Conservation (phyloP, 768 basidiomycete species). For the Suillus luteus region DNA sequence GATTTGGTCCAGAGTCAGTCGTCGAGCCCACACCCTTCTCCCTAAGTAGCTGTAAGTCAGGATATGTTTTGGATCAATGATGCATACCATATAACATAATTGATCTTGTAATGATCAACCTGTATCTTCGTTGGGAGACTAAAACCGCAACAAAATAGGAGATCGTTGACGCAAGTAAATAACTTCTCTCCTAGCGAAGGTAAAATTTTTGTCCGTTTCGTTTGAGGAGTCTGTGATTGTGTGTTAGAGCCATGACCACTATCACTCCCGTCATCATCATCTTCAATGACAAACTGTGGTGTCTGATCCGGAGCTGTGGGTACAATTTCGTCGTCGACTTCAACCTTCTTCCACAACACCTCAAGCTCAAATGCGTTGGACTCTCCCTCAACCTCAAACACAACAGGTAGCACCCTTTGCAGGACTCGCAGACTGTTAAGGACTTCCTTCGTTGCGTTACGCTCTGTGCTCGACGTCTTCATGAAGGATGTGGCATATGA, state of each 20-base stretch:
- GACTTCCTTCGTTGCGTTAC: conserved; percentile 80
- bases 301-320: conserved; percentile 23
- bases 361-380: conserved; percentile 73
- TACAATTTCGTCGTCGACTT: conserved; percentile 42
- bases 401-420: conserved; percentile 84
- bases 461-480: conserved; percentile 53
- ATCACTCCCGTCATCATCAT: conserved; percentile 65
- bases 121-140: conserved; percentile 80
- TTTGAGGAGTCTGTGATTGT: conserved; percentile 21
- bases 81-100: conserved; percentile 85
- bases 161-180: conserved; percentile 77
- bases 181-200: conserved; percentile 84
- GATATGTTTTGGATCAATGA: conserved; percentile 8
- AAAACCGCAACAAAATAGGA: conserved; percentile 93
- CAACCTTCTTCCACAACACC: conserved; percentile 78
- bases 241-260: conserved; percentile 35
- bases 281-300: conserved; percentile 88
- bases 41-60: conserved; percentile 47
- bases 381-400: conserved; percentile 80
- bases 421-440: conserved; percentile 92
- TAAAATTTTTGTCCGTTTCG: conserved; percentile 46
- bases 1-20: conserved; percentile 62
- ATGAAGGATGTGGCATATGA: conserved; percentile 74
- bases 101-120: conserved; percentile 79
- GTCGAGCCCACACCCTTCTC: conserved; percentile 95